A percentile compares a stretch with the other conserved stretches of the same genome.
phyloP scores from a whole-genome alignment of 1,284 basidiomycete genomes.

The Ustanciosporium gigantosporum region DNA sequence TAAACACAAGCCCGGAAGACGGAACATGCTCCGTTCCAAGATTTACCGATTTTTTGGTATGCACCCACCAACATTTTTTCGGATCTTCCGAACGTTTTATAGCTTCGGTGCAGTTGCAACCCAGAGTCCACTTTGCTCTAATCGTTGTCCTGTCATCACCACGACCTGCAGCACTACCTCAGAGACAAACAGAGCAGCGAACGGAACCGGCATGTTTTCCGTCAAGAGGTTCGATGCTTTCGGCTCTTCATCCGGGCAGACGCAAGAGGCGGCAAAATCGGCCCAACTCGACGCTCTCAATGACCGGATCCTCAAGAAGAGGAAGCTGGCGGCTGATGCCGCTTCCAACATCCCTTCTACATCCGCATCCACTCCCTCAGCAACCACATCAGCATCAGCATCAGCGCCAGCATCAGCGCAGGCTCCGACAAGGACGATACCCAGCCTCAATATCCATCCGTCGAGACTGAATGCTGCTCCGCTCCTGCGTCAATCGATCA shows the following conservation, averaged over 20 bases:
- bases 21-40: too few relatives aligned
- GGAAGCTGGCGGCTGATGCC: slow-evolving; percentile 13
- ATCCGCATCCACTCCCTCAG: neutral
- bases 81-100: too few relatives aligned
- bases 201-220: slow-evolving; percentile 40
- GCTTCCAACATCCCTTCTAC: neutral
- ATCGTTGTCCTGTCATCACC: too few relatives aligned
- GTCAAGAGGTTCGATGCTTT: slow-evolving; percentile 46
- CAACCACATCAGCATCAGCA: too few relatives aligned
- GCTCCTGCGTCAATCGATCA: slow-evolving; percentile 27
- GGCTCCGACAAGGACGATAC: slow-evolving; percentile 1
- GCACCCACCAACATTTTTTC: too few relatives aligned
- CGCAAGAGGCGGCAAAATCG: slow-evolving; percentile 4
- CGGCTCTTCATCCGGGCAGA: slow-evolving; percentile 1
- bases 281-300: slow-evolving; percentile 46
- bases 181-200: too few relatives aligned
- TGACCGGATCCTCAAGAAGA: slow-evolving; percentile 34
- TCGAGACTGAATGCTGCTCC: slow-evolving; percentile 44
- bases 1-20: too few relatives aligned
- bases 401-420: slow-evolving; percentile 2
- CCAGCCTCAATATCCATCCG: slow-evolving; percentile 42
- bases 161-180: too few relatives aligned
- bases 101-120: too few relatives aligned
- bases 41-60: too few relatives aligned
- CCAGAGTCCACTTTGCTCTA: too few relatives aligned